Evolutionary conservation across 208 protist species (phyloP), one percentile per base, ranked within the genome.

Genomic region (Acanthamoeba culbertsoni): DNA sequence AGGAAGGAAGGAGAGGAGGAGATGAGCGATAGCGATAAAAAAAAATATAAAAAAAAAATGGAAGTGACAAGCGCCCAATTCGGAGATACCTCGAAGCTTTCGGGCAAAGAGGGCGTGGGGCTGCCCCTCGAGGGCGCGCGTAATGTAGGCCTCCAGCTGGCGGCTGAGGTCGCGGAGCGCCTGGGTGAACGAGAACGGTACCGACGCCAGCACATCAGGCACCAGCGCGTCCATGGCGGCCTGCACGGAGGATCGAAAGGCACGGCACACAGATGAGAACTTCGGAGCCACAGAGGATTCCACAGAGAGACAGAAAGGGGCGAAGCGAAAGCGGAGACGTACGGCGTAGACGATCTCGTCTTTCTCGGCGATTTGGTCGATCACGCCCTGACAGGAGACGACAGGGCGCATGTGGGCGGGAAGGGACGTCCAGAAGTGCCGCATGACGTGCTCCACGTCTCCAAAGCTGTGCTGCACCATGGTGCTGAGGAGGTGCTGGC

Each of bases 371-470:
- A 92, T 77, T n/a, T 59, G 26, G 8, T 62, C 35, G 48, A 75
- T 57, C 12, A 92, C 26, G 28, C 53, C 86, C 26, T 43, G 57
- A 16, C 33, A 84, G 6, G 73, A 55, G 28, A 77, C 18, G 59
- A 92, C 45, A 3, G 86, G 46, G 4, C 37, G n/a, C 45, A 73
- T 63, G 35, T 48, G 86, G 31, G 63, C 28, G 14, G 73, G 46
- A 31, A 92, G 46, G 2, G 57, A 53, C 86, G 71, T 48, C 86
- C 86, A 92, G 20, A 92, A 92, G 86, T 92, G 86, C 48, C 86
- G 43, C 37, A 92, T 31, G 3, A 59, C 28, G 42, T 18, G 18
- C 86, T 92, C 59, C 33, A 92, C 57, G 26, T 92, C 86, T 14
- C 37, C 46, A 23, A 92, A 75, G 31, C 37, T 71, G 48, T 77